These are phyloP conservation scores for Monosporozyma aerobia DNA, from an alignment of 805 yeast species.

Conservation along the genomic window DNA sequence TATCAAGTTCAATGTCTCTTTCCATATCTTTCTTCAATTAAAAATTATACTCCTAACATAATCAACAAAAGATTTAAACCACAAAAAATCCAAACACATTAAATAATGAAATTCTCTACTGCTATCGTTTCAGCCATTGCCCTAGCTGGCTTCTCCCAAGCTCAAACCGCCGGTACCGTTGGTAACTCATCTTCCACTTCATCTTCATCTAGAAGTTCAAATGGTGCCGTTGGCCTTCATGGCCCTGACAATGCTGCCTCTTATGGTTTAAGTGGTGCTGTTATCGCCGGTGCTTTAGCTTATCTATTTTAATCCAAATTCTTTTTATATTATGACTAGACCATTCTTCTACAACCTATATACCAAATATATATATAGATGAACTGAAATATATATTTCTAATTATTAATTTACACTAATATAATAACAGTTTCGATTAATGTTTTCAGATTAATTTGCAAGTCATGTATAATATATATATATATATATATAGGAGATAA, in stretches of 20 bases:
- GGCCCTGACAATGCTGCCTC: slow-evolving; percentile 1
- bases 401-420: no score
- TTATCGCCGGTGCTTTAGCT: slow-evolving; percentile 12
- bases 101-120: slow-evolving; percentile 9
- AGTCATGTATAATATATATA: no score
- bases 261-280: slow-evolving; percentile 10
- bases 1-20: neutral
- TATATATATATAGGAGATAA: neutral
- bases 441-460: no score
- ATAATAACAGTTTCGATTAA: no score
- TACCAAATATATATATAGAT: no score
- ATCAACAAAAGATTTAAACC: neutral
- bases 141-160: slow-evolving; percentile 5
- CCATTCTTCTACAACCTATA: neutral
- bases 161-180: slow-evolving; percentile 6
- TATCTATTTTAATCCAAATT: slow-evolving; percentile 1
- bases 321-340: neutral
- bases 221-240: slow-evolving; percentile 3
- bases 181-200: neutral
- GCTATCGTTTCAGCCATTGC: slow-evolving; percentile 7
- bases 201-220: slow-evolving; percentile 1
- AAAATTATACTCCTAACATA: neutral
- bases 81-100: neutral
- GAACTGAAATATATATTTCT: no score
- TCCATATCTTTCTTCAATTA: neutral